A percentile compares a stretch with the other conserved stretches of the same genome.
Conservation (phyloP, 23 red algal genomes). For the Gracilaria vermiculophylla region DNA sequence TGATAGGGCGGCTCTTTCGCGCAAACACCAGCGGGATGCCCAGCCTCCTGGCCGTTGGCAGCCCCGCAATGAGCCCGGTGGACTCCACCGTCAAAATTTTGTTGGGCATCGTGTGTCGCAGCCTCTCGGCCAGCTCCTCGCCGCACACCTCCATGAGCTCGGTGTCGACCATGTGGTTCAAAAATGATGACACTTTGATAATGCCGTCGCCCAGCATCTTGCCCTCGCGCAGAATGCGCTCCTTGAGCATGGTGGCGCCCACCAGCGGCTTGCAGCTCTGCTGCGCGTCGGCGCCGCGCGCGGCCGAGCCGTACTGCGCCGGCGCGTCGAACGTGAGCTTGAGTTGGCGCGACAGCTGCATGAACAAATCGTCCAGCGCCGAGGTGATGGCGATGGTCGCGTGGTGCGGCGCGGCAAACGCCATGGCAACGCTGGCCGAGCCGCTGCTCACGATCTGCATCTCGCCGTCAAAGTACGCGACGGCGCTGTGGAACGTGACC, state of each 20-base stretch:
- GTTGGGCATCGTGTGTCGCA: slow-evolving; percentile 77
- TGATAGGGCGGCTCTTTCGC: slow-evolving; percentile 75
- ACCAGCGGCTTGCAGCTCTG: slow-evolving; percentile 18
- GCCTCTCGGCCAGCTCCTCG: slow-evolving; percentile 74
- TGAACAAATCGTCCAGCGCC: slow-evolving; percentile 87
- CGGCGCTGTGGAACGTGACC: slow-evolving; percentile 60
- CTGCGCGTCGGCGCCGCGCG: background rate
- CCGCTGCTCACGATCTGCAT: slow-evolving; percentile 59
- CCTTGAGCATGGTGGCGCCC: slow-evolving; percentile 75
- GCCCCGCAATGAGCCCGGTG: slow-evolving; percentile 74
- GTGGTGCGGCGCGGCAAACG: slow-evolving; percentile 29
- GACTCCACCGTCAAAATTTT: slow-evolving; percentile 91
- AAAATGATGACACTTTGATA: slow-evolving; percentile 88
- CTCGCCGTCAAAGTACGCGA: slow-evolving; percentile 90
- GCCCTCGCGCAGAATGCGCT: slow-evolving; percentile 74
- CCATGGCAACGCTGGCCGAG: slow-evolving; percentile 61
- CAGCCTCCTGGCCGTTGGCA: slow-evolving; percentile 59
- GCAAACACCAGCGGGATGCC: slow-evolving; percentile 85
- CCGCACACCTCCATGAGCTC: slow-evolving; percentile 84
- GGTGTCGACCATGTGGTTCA: slow-evolving; percentile 93
- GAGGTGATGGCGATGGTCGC: slow-evolving; percentile 58
- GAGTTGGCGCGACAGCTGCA: slow-evolving; percentile 47
- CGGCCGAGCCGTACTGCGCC: background rate
- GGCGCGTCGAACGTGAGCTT: slow-evolving; percentile 44
- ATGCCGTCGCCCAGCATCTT: slow-evolving; percentile 79